These are phyloP conservation scores for Solanum corneliomulleri DNA, from an alignment of 257 asterid species.

Conservation along the genomic window DNA sequence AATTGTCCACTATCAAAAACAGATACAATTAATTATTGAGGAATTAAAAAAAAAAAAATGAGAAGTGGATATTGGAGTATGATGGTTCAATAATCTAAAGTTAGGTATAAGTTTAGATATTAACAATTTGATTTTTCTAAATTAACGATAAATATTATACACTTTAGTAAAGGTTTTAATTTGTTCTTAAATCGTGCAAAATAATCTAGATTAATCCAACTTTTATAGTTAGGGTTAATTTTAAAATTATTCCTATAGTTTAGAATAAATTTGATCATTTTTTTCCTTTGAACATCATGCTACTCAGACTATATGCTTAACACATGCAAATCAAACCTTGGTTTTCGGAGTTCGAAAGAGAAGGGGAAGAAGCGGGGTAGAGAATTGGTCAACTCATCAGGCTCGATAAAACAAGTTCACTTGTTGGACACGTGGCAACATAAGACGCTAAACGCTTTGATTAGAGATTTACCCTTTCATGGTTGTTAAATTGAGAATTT, in stretches of 20 bases:
- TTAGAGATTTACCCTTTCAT: background rate
- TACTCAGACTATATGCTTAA: too few relatives aligned
- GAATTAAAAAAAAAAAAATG: background rate
- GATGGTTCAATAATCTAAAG: background rate
- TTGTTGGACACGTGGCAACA: background rate
- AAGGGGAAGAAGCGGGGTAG: background rate
- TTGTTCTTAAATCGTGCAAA: background rate
- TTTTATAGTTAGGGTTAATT: background rate
- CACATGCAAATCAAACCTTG: background rate
- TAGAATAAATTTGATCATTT: background rate
- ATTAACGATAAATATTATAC: background rate
- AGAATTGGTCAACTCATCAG: too few relatives aligned
- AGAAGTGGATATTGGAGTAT: background rate
- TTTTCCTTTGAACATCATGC: background rate
- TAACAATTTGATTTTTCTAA: background rate
- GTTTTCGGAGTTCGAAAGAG: background rate
- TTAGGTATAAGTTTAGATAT: accelerated
- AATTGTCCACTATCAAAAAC: background rate
- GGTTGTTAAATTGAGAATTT: background rate
- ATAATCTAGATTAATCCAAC: background rate
- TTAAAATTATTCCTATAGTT: background rate
- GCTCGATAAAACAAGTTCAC: background rate
- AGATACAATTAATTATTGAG: background rate
- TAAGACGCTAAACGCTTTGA: background rate
- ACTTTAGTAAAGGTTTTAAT: background rate